phyloP scores from a whole-genome alignment of 257 asterid genomes.

The Salvia splendens region DNA sequence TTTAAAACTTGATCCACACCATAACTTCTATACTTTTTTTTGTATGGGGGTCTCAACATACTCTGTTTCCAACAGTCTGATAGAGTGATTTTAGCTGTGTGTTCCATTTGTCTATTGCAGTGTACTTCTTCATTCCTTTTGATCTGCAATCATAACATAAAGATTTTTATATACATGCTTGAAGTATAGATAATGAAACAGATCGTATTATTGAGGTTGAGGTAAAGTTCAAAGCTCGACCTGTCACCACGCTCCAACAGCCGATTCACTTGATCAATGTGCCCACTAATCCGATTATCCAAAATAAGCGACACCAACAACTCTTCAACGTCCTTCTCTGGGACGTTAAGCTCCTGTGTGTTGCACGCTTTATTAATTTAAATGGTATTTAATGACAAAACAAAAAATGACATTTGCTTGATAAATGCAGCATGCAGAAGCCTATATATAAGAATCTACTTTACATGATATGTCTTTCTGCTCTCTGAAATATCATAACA shows the following conservation, averaged over 20 bases:
- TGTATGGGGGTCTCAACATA: conserved; percentile 43
- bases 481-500: conserved; percentile 7
- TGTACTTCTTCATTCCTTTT: conserved; percentile 91
- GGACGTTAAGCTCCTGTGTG: conserved; percentile 92
- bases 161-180: not conserved
- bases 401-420: no score
- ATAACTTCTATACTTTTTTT: no score
- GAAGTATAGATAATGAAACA: not conserved
- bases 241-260: conserved; percentile 97
- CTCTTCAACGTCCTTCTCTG: conserved; percentile 93
- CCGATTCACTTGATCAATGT: conserved; percentile 94
- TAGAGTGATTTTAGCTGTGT: conserved; percentile 79
- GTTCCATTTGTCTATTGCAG: conserved; percentile 94
- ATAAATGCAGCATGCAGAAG: no score
- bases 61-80: conserved; percentile 76
- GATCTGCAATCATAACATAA: conserved; percentile 47
- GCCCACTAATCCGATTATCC: conserved; percentile 87
- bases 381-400: not conserved
- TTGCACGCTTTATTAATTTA: conserved; percentile 4
- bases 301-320: conserved; percentile 90
- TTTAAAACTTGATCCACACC: conserved; percentile 15
- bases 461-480: not conserved
- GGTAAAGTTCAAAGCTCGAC: conserved; percentile 38
- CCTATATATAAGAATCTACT: not conserved
- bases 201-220: not conserved